These are phyloP conservation scores for Paraphoma chrysanthemicola DNA, from an alignment of 2,329 filamentous ascomycete genomes.

Conservation along the genomic window DNA sequence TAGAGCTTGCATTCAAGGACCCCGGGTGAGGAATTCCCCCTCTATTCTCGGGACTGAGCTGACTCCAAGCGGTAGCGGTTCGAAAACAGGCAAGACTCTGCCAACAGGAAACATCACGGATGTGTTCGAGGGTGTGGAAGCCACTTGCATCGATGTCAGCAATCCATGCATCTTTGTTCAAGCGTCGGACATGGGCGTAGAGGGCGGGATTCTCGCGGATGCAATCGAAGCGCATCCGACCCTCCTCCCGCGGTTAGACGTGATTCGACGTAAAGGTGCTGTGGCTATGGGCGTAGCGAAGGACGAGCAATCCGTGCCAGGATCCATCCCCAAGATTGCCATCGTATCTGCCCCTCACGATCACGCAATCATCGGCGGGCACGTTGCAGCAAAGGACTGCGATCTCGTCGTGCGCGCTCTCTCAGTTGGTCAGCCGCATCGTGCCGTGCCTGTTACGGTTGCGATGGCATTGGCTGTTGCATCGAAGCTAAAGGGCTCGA, in stretches of 20 bases:
- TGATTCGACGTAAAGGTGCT: slow-evolving; percentile 64
- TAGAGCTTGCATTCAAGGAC: slow-evolving; percentile 67
- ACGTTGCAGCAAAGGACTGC: slow-evolving; percentile 37
- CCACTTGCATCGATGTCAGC: slow-evolving; percentile 68
- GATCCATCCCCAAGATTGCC: slow-evolving; percentile 70
- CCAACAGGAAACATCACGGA: slow-evolving; percentile 67
- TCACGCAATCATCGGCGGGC: slow-evolving; percentile 49
- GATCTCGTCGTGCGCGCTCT: slow-evolving; percentile 53
- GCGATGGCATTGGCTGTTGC: slow-evolving; percentile 53
- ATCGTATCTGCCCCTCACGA: slow-evolving; percentile 56
- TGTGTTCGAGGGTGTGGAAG: slow-evolving; percentile 56
- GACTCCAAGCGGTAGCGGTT: too few relatives aligned
- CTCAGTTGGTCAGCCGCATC: slow-evolving; percentile 54
- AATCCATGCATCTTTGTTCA: slow-evolving; percentile 70
- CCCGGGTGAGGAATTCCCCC: too few relatives aligned
- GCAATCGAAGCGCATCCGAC: slow-evolving; percentile 59
- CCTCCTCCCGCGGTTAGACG: slow-evolving; percentile 61
- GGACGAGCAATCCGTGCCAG: slow-evolving; percentile 54
- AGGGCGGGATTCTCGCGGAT: slow-evolving; percentile 61
- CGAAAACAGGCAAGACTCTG: slow-evolving; percentile 67
- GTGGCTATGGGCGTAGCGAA: slow-evolving; percentile 66
- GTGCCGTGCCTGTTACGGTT: slow-evolving; percentile 52
- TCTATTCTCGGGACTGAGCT: too few relatives aligned
- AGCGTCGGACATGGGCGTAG: slow-evolving; percentile 60
- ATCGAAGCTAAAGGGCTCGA: slow-evolving; percentile 44